Evolutionary conservation across 495 filamentous ascomycete genomes (phyloP), one percentile per base, ranked within the genome.

Genomic region (Neurospora terricola): DNA sequence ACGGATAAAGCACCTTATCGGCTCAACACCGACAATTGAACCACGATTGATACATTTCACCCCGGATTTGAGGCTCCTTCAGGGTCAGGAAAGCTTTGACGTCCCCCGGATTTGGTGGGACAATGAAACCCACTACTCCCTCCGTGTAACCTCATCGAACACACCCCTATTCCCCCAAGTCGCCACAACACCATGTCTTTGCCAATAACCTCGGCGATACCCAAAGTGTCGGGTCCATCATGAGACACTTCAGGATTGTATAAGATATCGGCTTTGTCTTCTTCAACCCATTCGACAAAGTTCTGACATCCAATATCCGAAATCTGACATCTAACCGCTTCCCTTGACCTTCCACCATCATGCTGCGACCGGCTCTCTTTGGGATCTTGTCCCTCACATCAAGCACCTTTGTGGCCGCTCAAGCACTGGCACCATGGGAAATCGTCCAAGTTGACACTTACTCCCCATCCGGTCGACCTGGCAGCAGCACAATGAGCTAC

Each of bases 381-480:
- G 54, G 54, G 7, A 27, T 62, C 54, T 62, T 62, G 54, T 62
- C 12, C 23, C 54, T 62, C 54, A 34, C 54, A 27, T 34, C 54
- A 62, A 16, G 54, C 27, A 62, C 54, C 27, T 1, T 62, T 30
- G 54, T 62, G 23, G 54, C 6, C 5, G 54, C 54, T 8, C 27
- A 34, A 0, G 7, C 54, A 0, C 27, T 62, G 23, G 54, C 12
- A 7, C 73, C 73, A 4, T 75, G 71, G 73, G 27, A 73, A 42
- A 62, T 75, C 59, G 1, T 68, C 23, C 21, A 16, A 34, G 59
- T 75, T 27, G 30, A n/a, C 3, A 73, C 73, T 16, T 70, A 40
- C 10, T 69, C 73, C 21, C 73, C 73, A 10, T 75, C 66, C 3
- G 71, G 71, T 16, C 71, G 62, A 2, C 59, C 66, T 21, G 73